Conservation (phyloP, 2,329 filamentous ascomycete species). For the Xylariaceae sp. region DNA sequence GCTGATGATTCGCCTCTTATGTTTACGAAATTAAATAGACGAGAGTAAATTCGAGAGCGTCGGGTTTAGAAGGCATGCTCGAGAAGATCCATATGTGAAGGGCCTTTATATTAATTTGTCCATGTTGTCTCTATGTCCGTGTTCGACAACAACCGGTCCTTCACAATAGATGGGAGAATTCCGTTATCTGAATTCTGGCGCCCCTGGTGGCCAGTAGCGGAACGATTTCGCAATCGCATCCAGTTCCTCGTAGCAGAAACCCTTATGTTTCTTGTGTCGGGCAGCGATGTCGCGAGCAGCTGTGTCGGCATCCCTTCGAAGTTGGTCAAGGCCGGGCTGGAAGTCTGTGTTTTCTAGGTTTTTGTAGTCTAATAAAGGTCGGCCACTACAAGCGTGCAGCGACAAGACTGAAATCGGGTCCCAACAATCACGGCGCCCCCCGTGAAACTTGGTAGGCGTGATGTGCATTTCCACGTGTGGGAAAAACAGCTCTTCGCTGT, state of each 20-base stretch:
- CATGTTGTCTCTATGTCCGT: too few species aligned
- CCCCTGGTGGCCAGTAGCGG: constrained; percentile 1
- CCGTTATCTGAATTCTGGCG: too few species aligned
- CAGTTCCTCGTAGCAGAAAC: constrained; percentile 5
- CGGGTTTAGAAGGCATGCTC: too few species aligned
- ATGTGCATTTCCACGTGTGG: constrained; percentile 6
- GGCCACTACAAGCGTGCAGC: not conserved
- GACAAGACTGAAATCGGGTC: not conserved
- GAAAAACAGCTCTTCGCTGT: not conserved
- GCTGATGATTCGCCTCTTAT: too few species aligned
- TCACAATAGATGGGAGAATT: too few species aligned
- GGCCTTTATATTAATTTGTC: too few species aligned
- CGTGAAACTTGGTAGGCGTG: not conserved
- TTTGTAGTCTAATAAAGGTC: not conserved
- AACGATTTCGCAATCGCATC: not conserved
- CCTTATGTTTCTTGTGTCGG: not conserved
- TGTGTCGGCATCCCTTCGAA: not conserved
- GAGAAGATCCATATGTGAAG: too few species aligned
- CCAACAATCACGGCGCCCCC: not conserved
- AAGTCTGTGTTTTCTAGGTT: not conserved
- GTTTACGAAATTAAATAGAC: too few species aligned
- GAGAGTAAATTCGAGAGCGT: too few species aligned
- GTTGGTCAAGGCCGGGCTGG: not conserved
- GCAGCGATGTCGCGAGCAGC: not conserved
- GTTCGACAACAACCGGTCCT: too few species aligned